phyloP scores from a whole-genome alignment of 75 land plant genomes.

The Pinus tabuliformis region DNA sequence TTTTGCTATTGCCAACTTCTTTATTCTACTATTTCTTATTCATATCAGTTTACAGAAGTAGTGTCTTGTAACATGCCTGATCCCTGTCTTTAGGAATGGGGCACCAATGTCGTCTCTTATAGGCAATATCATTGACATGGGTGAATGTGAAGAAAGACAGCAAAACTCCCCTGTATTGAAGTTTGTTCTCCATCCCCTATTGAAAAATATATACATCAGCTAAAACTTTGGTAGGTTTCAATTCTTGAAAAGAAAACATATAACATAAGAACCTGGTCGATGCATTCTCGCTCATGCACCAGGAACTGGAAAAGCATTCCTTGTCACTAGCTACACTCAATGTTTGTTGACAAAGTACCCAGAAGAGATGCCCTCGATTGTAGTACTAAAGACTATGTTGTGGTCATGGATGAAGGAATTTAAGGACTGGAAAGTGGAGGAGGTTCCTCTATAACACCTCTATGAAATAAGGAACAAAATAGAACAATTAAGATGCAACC shows the following conservation, averaged over 20 bases:
- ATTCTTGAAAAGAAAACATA: constrained; percentile 54
- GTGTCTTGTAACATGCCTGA: too few relatives aligned
- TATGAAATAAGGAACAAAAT: constrained; percentile 49
- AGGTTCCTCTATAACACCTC: constrained; percentile 48
- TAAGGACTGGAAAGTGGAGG: constrained; percentile 76
- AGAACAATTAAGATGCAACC: constrained; percentile 42
- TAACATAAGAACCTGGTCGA: constrained; percentile 68
- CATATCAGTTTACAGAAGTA: too few relatives aligned
- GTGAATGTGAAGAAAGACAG: too few relatives aligned
- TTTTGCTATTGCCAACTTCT: too few relatives aligned
- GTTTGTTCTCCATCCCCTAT: constrained; percentile 45
- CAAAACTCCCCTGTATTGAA: background rate
- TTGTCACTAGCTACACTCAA: constrained; percentile 74
- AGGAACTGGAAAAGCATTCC: constrained; percentile 88
- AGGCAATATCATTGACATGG: too few relatives aligned
- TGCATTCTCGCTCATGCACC: constrained; percentile 97
- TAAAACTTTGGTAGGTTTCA: constrained; percentile 83
- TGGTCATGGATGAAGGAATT: constrained; percentile 79
- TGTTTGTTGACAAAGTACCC: constrained; percentile 72
- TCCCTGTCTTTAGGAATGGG: too few relatives aligned
- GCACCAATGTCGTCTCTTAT: too few relatives aligned
- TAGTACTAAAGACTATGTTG: constrained; percentile 84
- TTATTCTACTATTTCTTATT: too few relatives aligned
- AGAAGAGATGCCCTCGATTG: constrained; percentile 58
- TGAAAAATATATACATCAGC: constrained; percentile 45